Evolutionary conservation across 257 asterid species (phyloP), one percentile per base, ranked within the genome.

Genomic region (Ballota nigra): DNA sequence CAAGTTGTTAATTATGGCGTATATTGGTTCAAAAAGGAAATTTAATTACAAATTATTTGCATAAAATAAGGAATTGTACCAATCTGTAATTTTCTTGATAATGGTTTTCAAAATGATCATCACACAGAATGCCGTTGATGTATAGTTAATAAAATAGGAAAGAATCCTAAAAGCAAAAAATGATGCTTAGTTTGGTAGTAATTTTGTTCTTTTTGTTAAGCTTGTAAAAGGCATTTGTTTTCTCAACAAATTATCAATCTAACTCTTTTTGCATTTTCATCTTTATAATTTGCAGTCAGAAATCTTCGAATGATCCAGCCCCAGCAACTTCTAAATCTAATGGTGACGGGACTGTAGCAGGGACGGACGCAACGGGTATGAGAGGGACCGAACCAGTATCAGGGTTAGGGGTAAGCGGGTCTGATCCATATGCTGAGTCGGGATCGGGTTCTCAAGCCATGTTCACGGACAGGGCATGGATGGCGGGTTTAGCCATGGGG

Each of bases 401-500:
- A 16, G 80, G 71, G n/a, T n/a, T 81, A 15, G 76, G 69, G 52
- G 68, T 53, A 13, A 38, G 79, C 0, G 82, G 81, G 22, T 8
- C 70, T 45, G 74, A 68, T 13, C 19, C 40, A n/a, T 77, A 73
- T 1, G 62, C 83, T 1, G 87, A 56, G 0, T 26, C 80, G 0
- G 84, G 80, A 70, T 81, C 92, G 1, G 87, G 82, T 1, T 72
- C 90, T 5, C 74, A 83, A 36, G 80, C 84, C 10, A 58, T 79
- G 81, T 58, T 84, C 13, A 79, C 84, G 2, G 93, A 87, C 43
- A 92, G 93, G 11, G 82, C 96, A 1, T 89, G 83, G 76, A 72
- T 86, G 67, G 96, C 91, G 58, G 96, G 93, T 71, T 47, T 89
- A 43, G 96, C 96, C 15, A 83, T 89, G 93, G 96, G 93, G 47